Base-by-base conservation (phyloP, 257 asterid genomes). In the Penstemon barbatus region DNA sequence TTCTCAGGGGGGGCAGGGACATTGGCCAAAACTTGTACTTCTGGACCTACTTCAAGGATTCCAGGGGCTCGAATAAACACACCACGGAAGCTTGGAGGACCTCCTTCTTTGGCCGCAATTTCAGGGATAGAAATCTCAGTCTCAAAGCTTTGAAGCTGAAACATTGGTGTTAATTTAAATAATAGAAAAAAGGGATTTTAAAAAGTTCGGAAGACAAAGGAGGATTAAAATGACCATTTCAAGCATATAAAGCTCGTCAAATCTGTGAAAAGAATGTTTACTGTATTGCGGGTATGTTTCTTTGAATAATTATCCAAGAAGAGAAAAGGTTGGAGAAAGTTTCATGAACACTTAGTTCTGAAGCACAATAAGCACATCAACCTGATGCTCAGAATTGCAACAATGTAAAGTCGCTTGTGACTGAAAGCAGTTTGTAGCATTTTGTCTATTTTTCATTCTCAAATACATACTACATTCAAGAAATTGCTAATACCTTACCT, bases 101-200 rank as follows among this genome's bases (percentile, higher is more conserved):
- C 97, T 46, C 99, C 99, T 85, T 90, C 99, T 77, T 70, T 74
- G 57, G 90, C 91, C 61, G 82, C 96, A 59, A 90, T 72, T 68
- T 83, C 90, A 13, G 99, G 99, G 80, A 93, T 60, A 42, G 83
- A 66, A 66, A 93, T 68, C 71, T 90, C 97, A 10, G 96, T 81
- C 88, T 90, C 99, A 71, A 93, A 93, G 81, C 99, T 93, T 82
- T 88, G 99, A 56, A 93, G 73, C 98, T 93, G 82, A 71, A 19
- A n/a, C 66, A 54, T 9, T 4, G 44, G 12, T 10, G 10, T 77
- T 25, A 49, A 39, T 63, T 60, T 51, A 57, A 40, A 61, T 4
- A 38, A 66, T 25, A 57, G 6, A 44, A 46, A 48, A 50, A 39
- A 8, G n/a, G 15, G 15, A 39, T 5, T 48, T 9, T 39, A 33